Conservation (phyloP, 495 filamentous ascomycete species). For the Aspergillus cavernicola region DNA sequence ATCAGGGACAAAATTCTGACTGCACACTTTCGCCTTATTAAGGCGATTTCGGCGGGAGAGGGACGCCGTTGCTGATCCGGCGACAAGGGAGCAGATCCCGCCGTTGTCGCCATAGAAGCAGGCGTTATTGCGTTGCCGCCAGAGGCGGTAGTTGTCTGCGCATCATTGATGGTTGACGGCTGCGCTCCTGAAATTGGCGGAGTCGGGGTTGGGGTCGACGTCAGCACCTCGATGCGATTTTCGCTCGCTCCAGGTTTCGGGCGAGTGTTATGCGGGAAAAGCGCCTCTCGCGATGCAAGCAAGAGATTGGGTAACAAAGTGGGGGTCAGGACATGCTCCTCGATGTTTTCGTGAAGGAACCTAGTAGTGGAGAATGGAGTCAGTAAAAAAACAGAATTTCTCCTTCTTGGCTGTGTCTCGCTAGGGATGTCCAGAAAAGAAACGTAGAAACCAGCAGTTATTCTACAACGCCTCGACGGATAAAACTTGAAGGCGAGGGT, state of each 20-base stretch:
- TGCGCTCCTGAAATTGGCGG: constrained; percentile 28
- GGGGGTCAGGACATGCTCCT: constrained; percentile 61
- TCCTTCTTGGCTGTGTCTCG: constrained; percentile 1
- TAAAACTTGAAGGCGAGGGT: not conserved
- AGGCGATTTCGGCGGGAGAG: constrained; percentile 38
- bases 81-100: constrained; percentile 13
- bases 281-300: constrained; percentile 60
- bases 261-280: constrained; percentile 76
- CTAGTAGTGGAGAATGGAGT: constrained; percentile 42
- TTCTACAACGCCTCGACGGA: not conserved
- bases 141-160: constrained; percentile 1
- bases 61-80: constrained; percentile 14
- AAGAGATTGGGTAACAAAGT: constrained; percentile 70
- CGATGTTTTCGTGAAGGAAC: constrained; percentile 69
- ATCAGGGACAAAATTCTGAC: constrained; percentile 45
- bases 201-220: constrained; percentile 15
- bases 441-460: not conserved
- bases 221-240: constrained; percentile 18
- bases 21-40: constrained; percentile 56
- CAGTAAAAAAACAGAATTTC: constrained; percentile 6
- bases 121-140: constrained; percentile 18
- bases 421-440: constrained; percentile 2
- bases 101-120: constrained; percentile 6
- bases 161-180: constrained; percentile 17
- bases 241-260: constrained; percentile 26